These are phyloP conservation scores for Tremellales sp. DNA, from an alignment of 1,284 basidiomycete genomes.

Conservation along the genomic window DNA sequence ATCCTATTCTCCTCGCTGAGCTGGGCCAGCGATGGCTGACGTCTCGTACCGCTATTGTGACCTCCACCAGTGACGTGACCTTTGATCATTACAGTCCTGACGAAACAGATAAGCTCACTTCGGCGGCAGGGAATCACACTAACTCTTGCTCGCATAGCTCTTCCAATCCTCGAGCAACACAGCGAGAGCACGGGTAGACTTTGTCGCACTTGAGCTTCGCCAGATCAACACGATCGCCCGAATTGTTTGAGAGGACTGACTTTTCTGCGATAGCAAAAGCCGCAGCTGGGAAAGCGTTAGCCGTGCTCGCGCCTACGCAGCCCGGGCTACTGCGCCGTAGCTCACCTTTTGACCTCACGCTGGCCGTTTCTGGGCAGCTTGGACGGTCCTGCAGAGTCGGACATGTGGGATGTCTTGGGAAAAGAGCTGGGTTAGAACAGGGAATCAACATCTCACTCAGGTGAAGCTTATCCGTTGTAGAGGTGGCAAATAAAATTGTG, in stretches of 20 bases:
- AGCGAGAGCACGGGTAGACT: conserved; percentile 17
- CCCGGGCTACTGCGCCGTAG: too few relatives aligned
- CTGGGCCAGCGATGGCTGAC: conserved; percentile 12
- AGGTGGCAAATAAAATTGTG: too few relatives aligned
- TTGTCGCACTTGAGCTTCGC: conserved; percentile 21
- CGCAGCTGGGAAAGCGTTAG: too few relatives aligned
- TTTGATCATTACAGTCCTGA: conserved; percentile 17
- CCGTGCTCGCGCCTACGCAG: too few relatives aligned
- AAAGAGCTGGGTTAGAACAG: too few relatives aligned
- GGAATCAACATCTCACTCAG: too few relatives aligned
- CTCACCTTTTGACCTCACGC: too few relatives aligned
- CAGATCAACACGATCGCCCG: too few relatives aligned
- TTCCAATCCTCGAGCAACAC: conserved; percentile 13
- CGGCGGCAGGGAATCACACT: conserved; percentile 1
- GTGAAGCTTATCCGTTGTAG: too few relatives aligned
- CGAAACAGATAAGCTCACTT: neutral
- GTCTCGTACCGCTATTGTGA: neutral
- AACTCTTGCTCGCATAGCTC: conserved; percentile 22
- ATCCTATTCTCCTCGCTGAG: conserved; percentile 18
- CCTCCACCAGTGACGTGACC: conserved; percentile 10
- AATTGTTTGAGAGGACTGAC: neutral
- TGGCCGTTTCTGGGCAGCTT: too few relatives aligned
- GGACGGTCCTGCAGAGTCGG: too few relatives aligned
- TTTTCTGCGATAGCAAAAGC: conserved; percentile 18
- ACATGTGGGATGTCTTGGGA: too few relatives aligned